phyloP scores from a whole-genome alignment of 2,329 filamentous ascomycete genomes.

The Exophiala phaeomuriformis region DNA sequence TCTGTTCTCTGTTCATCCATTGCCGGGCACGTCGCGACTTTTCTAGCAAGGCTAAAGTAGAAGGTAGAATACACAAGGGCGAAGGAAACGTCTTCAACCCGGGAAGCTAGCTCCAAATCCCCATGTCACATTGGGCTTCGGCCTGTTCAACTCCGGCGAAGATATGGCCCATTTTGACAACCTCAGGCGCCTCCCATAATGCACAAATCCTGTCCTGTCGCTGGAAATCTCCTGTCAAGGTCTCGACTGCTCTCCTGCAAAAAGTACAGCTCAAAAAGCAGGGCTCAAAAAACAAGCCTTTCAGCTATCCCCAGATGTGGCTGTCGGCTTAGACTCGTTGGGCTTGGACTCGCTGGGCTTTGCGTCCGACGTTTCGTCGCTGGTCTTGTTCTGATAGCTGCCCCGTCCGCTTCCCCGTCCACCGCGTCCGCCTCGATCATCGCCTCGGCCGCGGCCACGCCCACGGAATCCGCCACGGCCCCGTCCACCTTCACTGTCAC shows the following conservation, averaged over 20 bases:
- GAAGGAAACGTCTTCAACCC: constrained; percentile 14
- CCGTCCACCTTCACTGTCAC: constrained; percentile 64
- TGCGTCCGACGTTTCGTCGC: constrained; percentile 43
- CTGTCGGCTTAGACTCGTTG: constrained; percentile 26
- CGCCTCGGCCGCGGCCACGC: constrained; percentile 52
- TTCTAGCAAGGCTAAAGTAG: constrained; percentile 22
- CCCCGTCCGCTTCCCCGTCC: constrained; percentile 53
- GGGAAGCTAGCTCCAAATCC: constrained; percentile 15
- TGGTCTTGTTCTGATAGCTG: constrained; percentile 53
- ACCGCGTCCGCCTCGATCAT: constrained; percentile 50
- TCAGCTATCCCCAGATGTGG: constrained; percentile 16
- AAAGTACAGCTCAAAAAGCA: background rate
- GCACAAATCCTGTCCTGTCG: constrained; percentile 16
- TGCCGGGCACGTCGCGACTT: background rate
- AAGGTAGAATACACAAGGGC: constrained; percentile 22
- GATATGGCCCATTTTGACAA: constrained; percentile 13
- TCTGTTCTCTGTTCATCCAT: background rate
- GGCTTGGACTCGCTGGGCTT: constrained; percentile 34
- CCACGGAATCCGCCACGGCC: constrained; percentile 49
- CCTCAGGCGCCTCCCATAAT: constrained; percentile 22
- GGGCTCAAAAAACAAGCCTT: constrained; percentile 3
- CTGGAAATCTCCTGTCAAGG: constrained; percentile 8
- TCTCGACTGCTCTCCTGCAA: constrained; percentile 6
- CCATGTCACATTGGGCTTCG: constrained; percentile 4
- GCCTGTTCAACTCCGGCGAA: constrained; percentile 12